Evolutionary conservation across 768 basidiomycete species (phyloP), one percentile per base, ranked within the genome.

Genomic region (Chalciporus pseudorubinellus): DNA sequence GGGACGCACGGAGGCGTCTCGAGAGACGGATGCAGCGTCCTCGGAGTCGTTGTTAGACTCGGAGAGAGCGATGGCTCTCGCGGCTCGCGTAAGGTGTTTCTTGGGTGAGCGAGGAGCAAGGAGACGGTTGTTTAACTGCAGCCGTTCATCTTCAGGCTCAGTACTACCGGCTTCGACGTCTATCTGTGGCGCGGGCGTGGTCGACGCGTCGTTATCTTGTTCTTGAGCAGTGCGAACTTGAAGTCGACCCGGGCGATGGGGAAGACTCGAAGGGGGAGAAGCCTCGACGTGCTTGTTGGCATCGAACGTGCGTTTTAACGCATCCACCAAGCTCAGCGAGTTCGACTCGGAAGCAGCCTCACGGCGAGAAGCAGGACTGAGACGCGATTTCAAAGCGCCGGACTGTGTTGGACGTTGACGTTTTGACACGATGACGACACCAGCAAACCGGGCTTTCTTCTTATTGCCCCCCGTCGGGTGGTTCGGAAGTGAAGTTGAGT

Each of bases 241-340:
- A 51, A 48, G 16, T 11, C 3, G 47, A 51, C n/a, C 34, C 16
- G 6, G 34, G 34, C 34, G 34, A 36, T 5, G 34, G n/a, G 34
- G 34, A n/a, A 36, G 14, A 6, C 7, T 36, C 6, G 34, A 47
- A 3, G 38, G 3, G 22, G 14, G 4, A 7, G 16, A 14, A 0
- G 6, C 19, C 1, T 61, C 55, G 6, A n/a, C 14, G 10, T 63
- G 22, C 26, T 20, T 60, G 43, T 68, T 68, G 3, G 66, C 66
- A n/a, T 58, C 19, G 22, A 68, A 67, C 21, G 66, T 64, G 14
- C 38, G 59, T 33, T 58, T 38, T 14, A 67, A 44, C 28, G 64
- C 66, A 26, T 61, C 58, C 24, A 66, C 59, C 19, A 68, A 41
- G 46, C 48, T 61, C 16, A 58, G 38, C 8, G 40, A 5, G 18